phyloP scores from a whole-genome alignment of 2,329 filamentous ascomycete species.

The Apiospora aurea region DNA sequence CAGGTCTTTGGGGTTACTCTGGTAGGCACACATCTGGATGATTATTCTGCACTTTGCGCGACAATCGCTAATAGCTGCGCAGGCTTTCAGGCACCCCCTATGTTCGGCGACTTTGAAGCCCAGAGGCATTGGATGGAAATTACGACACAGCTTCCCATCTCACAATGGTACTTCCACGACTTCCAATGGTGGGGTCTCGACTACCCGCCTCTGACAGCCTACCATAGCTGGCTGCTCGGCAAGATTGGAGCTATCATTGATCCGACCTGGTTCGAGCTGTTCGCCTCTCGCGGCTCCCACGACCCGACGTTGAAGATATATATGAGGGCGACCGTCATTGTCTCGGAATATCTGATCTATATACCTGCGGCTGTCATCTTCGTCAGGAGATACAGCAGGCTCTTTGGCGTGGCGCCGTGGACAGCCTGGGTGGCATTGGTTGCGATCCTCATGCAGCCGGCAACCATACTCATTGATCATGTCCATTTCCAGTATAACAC shows the following conservation, averaged over 20 bases:
- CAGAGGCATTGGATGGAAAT: conserved; percentile 99
- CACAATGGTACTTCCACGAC: conserved; percentile 98
- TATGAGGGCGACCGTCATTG: conserved; percentile 91
- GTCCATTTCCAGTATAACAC: conserved; percentile 92
- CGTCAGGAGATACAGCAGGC: conserved; percentile 78
- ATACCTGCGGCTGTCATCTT: conserved; percentile 87
- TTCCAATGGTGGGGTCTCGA: conserved; percentile 97
- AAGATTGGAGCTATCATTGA: conserved; percentile 83
- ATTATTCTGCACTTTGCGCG: conserved; percentile 7
- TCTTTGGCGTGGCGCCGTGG: conserved; percentile 81
- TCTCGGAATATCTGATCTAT: conserved; percentile 91
- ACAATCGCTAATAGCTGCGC: conserved; percentile 27
- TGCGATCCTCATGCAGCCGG: conserved; percentile 91
- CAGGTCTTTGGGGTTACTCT: conserved; percentile 93
- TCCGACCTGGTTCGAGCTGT: conserved; percentile 85
- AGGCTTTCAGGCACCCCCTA: conserved; percentile 83
- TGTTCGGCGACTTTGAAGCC: conserved; percentile 97
- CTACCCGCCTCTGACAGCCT: conserved; percentile 96
- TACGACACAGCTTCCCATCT: conserved; percentile 85
- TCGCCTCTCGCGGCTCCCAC: conserved; percentile 82
- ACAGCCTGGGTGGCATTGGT: conserved; percentile 84
- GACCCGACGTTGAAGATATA: conserved; percentile 85
- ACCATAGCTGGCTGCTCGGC: conserved; percentile 96
- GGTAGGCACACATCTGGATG: conserved; percentile 57
- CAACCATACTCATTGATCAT: conserved; percentile 90